A percentile compares a stretch with the other conserved stretches of the same genome.
Evolutionary conservation across 495 filamentous ascomycete genomes (phyloP).

Genomic region (Melanomma pulvis-pyrius): DNA sequence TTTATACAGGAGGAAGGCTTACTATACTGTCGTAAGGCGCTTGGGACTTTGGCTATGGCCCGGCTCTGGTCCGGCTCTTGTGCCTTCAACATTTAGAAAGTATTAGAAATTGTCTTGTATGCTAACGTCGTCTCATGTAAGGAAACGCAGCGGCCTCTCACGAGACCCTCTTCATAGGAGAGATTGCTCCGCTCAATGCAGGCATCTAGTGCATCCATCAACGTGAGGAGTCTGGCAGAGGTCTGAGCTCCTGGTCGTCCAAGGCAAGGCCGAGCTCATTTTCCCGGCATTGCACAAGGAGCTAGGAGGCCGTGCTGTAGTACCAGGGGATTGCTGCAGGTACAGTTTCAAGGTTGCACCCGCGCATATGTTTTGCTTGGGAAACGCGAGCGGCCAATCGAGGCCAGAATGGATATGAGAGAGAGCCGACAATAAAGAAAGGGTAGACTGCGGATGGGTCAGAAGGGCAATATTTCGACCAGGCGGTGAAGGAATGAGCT

Average conservation of each 20-base stretch:
- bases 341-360: conserved; percentile 12
- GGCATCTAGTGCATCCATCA: background rate
- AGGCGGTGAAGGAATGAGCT: background rate
- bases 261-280: conserved; percentile 6
- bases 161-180: background rate
- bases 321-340: background rate
- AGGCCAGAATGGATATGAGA: background rate
- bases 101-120: conserved; percentile 7
- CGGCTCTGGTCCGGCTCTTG: background rate
- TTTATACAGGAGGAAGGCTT: background rate
- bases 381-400: conserved; percentile 7
- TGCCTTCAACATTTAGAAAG: background rate
- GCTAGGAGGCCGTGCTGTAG: conserved; percentile 14
- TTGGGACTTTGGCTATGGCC: background rate
- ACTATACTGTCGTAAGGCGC: background rate
- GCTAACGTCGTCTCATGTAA: conserved; percentile 1
- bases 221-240: conserved; percentile 13
- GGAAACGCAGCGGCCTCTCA: conserved; percentile 13
- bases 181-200: background rate
- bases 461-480: conserved; percentile 3
- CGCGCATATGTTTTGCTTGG: background rate
- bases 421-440: background rate
- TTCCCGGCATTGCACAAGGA: conserved; percentile 7
- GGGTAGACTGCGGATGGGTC: background rate
- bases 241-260: background rate